Evolutionary conservation across 1,139 yeast species (phyloP), one percentile per base, ranked within the genome.

Genomic region (Blastobotrys capitulatus): DNA sequence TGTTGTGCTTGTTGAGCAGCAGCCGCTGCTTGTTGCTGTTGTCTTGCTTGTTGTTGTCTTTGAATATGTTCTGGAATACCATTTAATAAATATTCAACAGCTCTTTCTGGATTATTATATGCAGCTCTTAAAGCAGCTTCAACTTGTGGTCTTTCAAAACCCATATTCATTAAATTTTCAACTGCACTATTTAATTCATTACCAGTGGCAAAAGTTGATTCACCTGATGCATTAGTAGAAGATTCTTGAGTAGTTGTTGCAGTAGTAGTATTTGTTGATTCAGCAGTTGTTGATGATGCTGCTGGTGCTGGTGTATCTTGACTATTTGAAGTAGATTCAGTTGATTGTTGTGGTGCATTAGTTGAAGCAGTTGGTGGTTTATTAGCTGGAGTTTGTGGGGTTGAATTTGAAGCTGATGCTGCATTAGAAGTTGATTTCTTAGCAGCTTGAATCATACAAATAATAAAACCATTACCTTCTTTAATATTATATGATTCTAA

Each of bases 101-200:
- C 99, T 62, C 98, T 82, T 64, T 92, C 97, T 25, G 99, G 98
- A 69, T 92, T 90, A 70, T 92, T 92, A 71, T 83, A 92, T 0
- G 98, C 97, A 16, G 97, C 96, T 62, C 95, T 80, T 66, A 92
- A 75, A 0, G 99, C 98, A 39, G 81, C 78, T 69, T 88, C 95
- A 27, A 88, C 97, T 65, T 87, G 87, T 6, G 80, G 77, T 60
- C 96, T 81, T 47, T 86, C 89, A 66, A 88, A 94, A 13, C 98
- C 98, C 97, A 92, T 89, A 61, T 88, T 97, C 83, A 89, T 80
- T 65, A 92, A 88, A 63, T 85, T 85, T 56, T 75, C 78, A 53
- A 92, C 79, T 20, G 86, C 83, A 15, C 82, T 74, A 57, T 83
- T 86, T 57, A 89, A 74, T 51, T 78, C 82, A 41, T 71, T 64